These are phyloP conservation scores for Phytopythium sindhum DNA, from an alignment of 352 stramenopile genomes.

Conservation along the genomic window DNA sequence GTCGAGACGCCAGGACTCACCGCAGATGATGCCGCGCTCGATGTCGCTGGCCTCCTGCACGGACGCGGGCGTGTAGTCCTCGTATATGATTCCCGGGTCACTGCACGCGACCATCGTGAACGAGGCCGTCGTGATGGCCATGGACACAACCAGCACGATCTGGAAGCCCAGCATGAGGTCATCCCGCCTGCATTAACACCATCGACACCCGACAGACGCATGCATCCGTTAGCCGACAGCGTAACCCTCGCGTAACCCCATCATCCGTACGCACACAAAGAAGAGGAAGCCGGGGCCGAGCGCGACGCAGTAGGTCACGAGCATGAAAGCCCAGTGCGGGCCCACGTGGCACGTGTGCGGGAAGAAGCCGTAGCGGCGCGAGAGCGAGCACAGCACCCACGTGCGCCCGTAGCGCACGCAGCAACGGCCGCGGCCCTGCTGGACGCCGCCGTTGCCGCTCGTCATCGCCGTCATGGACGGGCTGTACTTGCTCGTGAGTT, in stretches of 20 bases:
- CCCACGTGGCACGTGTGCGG: slow-evolving; percentile 62
- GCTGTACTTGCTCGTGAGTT: slow-evolving; percentile 24
- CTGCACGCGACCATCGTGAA: slow-evolving; percentile 80
- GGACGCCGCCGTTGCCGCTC: slow-evolving; percentile 2
- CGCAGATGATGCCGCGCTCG: slow-evolving; percentile 62
- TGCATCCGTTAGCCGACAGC: not conserved
- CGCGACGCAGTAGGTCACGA: slow-evolving; percentile 69
- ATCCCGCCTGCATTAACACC: slow-evolving; percentile 13
- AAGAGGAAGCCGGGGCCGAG: slow-evolving; percentile 54
- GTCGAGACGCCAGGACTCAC: slow-evolving; percentile 21
- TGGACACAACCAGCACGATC: slow-evolving; percentile 43
- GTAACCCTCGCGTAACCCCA: slow-evolving; percentile 1
- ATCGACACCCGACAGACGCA: not conserved
- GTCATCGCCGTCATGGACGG: not conserved
- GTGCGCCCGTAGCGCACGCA: slow-evolving; percentile 60
- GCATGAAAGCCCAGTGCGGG: slow-evolving; percentile 68
- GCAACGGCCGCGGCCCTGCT: slow-evolving; percentile 15
- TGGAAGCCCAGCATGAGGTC: slow-evolving; percentile 41
- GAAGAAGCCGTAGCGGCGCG: slow-evolving; percentile 47
- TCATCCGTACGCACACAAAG: slow-evolving; percentile 25
- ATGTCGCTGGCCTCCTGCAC: slow-evolving; percentile 24
- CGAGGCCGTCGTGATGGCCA: slow-evolving; percentile 53
- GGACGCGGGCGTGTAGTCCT: slow-evolving; percentile 28
- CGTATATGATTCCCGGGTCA: slow-evolving; percentile 66
- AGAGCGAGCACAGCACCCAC: slow-evolving; percentile 51